Percentiles rank a stretch among this genome's conserved stretches.
Conservation (phyloP, 2,329 filamentous ascomycete genomes). For the Claviceps cyperi region DNA sequence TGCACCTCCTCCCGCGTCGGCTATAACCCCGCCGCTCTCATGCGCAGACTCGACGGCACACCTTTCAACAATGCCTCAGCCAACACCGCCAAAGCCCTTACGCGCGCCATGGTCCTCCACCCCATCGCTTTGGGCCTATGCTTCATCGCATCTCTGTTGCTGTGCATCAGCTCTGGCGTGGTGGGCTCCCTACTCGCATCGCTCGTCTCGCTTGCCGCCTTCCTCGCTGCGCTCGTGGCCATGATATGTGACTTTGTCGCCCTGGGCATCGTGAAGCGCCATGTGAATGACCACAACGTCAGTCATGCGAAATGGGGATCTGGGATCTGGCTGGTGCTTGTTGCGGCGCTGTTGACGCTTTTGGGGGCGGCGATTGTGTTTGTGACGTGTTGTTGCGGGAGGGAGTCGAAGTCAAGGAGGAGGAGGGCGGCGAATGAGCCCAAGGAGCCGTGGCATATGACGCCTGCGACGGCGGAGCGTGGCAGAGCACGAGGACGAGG, state of each 20-base stretch:
- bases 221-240: constrained; percentile 36
- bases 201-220: constrained; percentile 33
- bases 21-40: constrained; percentile 37
- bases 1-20: constrained; percentile 37
- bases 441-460: constrained; percentile 13
- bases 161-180: constrained; percentile 36
- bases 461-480: constrained; percentile 1
- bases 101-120: constrained; percentile 47
- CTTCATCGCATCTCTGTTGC: constrained; percentile 44
- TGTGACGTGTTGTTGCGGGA: constrained; percentile 42
- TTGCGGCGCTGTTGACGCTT: constrained; percentile 37
- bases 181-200: constrained; percentile 38
- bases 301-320: constrained; percentile 34
- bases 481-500: constrained; percentile 4
- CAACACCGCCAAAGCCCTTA: constrained; percentile 33
- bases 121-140: constrained; percentile 41
- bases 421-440: constrained; percentile 10
- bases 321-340: constrained; percentile 46
- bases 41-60: constrained; percentile 23
- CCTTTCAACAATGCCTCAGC: constrained; percentile 28
- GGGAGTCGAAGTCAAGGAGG: constrained; percentile 17
- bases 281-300: constrained; percentile 35
- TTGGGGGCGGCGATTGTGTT: constrained; percentile 43
- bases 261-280: constrained; percentile 37
- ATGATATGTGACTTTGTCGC: constrained; percentile 41